Evolutionary conservation across 2,329 filamentous ascomycete genomes (phyloP), one percentile per base, ranked within the genome.

Genomic region (Penicillium glabrum): DNA sequence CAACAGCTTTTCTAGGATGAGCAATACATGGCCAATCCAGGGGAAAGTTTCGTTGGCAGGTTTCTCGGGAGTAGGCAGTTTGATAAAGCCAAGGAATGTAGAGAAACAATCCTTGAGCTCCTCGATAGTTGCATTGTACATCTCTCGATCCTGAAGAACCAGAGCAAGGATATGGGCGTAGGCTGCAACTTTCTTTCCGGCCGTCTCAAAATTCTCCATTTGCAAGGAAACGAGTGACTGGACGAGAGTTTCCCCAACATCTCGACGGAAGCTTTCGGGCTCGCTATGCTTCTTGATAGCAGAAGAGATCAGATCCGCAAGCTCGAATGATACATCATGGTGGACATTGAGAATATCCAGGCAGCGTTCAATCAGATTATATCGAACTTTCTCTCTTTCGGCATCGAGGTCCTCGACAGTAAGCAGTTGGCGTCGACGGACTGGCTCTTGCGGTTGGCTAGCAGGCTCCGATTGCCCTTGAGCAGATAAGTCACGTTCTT

Each of bases 121-220:
- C 27, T 88, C 84, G 19, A 93, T 76, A 19, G 90, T 91, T 50
- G 87, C 86, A 50, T 84, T 83, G 72, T 96, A 96, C 72, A 98
- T 97, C 5, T 83, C 77, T 33, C 82, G 86, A 57, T 96, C 89
- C 68, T 96, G 91, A 19, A 98, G 82, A 52, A 98, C 86, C 37
- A 99, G 79, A 3, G 92, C 95, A 11, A 99, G 80, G 14, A 99
- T 82, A 75, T 99, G 93, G 19, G 95, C 92, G 75, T 96, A 96
- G 1, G 95, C 91, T 21, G 92, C 89, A 63, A 99, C 86, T 71
- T 91, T 93, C 67, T 85, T 84, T 43, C 84, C 83, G 26, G 80
- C 77, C 19, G 77, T 75, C 52, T 80, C 76, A 63, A 83, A 79
- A 58, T 86, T 81, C 29, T 83, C 83, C 61, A 79, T 80, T 66